Conservation (phyloP, 2,329 filamentous ascomycete species). For the Xylariaceae sp. region DNA sequence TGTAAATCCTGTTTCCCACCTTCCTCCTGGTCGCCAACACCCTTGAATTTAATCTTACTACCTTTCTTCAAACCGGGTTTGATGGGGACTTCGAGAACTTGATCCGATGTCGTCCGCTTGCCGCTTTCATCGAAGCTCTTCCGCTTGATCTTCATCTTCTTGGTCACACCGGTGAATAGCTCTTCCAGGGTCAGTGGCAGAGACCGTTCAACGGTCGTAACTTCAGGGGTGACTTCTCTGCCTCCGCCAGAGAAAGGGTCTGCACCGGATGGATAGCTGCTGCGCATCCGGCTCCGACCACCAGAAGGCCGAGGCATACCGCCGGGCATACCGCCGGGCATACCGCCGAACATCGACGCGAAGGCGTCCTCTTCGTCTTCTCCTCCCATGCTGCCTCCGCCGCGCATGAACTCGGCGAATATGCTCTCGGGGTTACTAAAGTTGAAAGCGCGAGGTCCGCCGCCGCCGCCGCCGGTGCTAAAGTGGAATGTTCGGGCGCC, state of each 20-base stretch:
- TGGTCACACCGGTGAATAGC: constrained; percentile 80
- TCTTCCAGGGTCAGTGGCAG: constrained; percentile 85
- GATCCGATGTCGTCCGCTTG: constrained; percentile 84
- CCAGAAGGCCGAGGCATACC: constrained; percentile 44
- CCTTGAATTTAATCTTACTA: constrained; percentile 97
- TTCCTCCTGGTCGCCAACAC: constrained; percentile 97
- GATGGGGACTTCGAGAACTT: constrained; percentile 91
- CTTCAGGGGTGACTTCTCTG: constrained; percentile 71
- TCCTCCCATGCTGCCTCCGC: constrained; percentile 43
- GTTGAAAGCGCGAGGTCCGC: constrained; percentile 61
- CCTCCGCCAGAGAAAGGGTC: constrained; percentile 30
- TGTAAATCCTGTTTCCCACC: constrained; percentile 94
- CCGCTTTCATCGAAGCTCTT: constrained; percentile 89
- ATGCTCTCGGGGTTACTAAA: constrained; percentile 85
- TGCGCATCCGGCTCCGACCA: constrained; percentile 44
- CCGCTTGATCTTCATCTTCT: constrained; percentile 98
- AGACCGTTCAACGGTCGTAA: constrained; percentile 86
- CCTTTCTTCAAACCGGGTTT: constrained; percentile 95
- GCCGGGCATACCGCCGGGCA: constrained; percentile 47
- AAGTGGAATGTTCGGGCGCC: constrained; percentile 64
- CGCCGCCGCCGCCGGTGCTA: constrained; percentile 56
- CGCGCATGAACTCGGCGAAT: constrained; percentile 81
- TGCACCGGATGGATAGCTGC: constrained; percentile 41
- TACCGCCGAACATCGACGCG: constrained; percentile 56
- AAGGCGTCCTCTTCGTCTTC: constrained; percentile 51